phyloP scores from a whole-genome alignment of 73 alveolate species.

The Tetrahymena malaccensis region DNA sequence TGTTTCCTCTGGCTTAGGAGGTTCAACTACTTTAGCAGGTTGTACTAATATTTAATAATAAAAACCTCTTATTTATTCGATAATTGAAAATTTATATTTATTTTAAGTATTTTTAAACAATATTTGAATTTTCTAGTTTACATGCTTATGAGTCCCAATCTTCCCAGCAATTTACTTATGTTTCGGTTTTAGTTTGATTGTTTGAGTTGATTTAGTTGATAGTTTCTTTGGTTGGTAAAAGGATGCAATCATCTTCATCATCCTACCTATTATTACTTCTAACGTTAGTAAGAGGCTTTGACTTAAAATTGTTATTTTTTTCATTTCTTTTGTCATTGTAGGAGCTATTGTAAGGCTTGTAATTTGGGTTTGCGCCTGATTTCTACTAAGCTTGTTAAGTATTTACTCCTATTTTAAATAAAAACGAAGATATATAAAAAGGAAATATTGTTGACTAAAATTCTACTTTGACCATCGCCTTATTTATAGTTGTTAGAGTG shows the following conservation, averaged over 20 bases:
- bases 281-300: background rate
- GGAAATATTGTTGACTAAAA: background rate
- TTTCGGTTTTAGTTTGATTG: background rate
- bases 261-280: background rate
- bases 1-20: background rate
- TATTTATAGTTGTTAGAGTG: background rate
- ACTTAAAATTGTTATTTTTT: background rate
- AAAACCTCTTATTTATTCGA: background rate
- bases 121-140: background rate
- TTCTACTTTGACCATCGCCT: background rate
- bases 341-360: background rate
- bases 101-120: no score
- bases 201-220: background rate
- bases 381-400: background rate
- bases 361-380: background rate
- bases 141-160: background rate
- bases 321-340: background rate
- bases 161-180: background rate
- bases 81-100: no score
- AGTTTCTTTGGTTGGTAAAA: background rate
- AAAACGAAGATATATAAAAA: background rate
- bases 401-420: background rate
- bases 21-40: background rate
- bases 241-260: background rate
- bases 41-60: background rate